Base-by-base conservation (phyloP, 352 stramenopile genomes). In the Plasmopara muralis region DNA sequence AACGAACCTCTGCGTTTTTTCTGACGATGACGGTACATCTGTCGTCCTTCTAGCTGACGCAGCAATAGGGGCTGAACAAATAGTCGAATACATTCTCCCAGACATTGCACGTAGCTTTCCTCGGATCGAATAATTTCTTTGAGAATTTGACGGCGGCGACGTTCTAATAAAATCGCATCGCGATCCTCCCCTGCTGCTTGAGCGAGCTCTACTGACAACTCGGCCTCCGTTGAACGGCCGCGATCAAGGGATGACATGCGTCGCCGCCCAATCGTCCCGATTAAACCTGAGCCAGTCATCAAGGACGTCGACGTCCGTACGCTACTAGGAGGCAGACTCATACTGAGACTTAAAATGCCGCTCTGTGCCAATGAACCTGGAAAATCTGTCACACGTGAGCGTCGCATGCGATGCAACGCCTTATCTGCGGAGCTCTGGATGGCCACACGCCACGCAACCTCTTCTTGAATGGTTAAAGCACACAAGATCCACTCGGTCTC, bases 81-180 rank as follows among this genome's bases (percentile, higher is more conserved):
- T 7, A 90, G 53, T 5, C 74, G 83, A 45, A 91, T 91, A 57
- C 83, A 94, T 34, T 92, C 77, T n/a, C 79, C 74, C 10, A 94
- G 50, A 30, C 80, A 89, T 40, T 78, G 70, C 13, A 94, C 80
- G 44, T 92, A 94, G 56, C 75, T 88, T 46, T 92, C 75, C 59
- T 93, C 83, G 0, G 83, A 87, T 8, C 80, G 83, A 35, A 90
- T 81, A 25, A 91, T 83, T 49, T 92, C 81, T 46, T 87, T 89
- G 40, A 93, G 65, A 49, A 91, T 93, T 31, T 89, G 76, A 20
- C 75, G 65, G 7, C 83, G 69, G 2, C 76, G 74, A 18, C 74
- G 72, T 53, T 93, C 83, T 15, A 75, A 37, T 53, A 89, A 78
- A 50, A 63, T 65, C 8, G 49, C 58, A 20, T 89, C 80, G 7